phyloP scores from a whole-genome alignment of 352 stramenopile species.

The Phytophthora boehmeriae region DNA sequence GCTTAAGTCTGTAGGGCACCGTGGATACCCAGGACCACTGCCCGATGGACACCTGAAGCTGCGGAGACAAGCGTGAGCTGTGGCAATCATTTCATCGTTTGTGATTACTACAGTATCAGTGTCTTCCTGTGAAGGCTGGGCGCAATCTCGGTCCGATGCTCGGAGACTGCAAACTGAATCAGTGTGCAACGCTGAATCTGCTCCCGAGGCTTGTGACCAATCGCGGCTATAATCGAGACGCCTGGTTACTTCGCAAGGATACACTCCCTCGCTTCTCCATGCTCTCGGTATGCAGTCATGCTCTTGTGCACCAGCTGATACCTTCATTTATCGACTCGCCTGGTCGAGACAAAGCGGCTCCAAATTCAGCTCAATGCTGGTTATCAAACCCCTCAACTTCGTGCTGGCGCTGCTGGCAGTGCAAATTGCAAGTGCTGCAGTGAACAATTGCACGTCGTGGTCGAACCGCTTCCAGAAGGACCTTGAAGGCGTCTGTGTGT shows the following conservation, averaged over 20 bases:
- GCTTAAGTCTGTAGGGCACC: too few relatives aligned
- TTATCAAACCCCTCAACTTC: slow-evolving; percentile 25
- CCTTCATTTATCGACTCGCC: slow-evolving; percentile 28
- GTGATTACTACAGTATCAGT: slow-evolving; percentile 8
- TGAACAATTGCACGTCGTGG: slow-evolving; percentile 46
- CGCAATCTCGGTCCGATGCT: not conserved
- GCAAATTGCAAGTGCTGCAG: slow-evolving; percentile 9
- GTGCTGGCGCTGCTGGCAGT: slow-evolving; percentile 23
- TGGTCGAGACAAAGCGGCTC: slow-evolving; percentile 20
- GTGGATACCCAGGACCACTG: too few relatives aligned
- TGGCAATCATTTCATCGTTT: slow-evolving; percentile 20
- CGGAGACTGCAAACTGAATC: not conserved
- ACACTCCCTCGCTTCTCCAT: slow-evolving; percentile 17
- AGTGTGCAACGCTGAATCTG: slow-evolving; percentile 38
- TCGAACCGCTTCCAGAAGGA: slow-evolving; percentile 50
- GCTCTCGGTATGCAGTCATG: slow-evolving; percentile 2
- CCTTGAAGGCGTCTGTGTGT: slow-evolving; percentile 59
- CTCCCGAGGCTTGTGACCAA: slow-evolving; percentile 10
- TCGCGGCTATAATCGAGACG: slow-evolving; percentile 16
- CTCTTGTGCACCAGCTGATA: not conserved
- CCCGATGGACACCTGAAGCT: too few relatives aligned
- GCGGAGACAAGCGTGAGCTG: not conserved
- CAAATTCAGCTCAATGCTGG: slow-evolving; percentile 20
- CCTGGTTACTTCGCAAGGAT: slow-evolving; percentile 25
- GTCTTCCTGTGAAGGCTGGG: not conserved